These are phyloP conservation scores for Domatiomyces catenatus DNA, from an alignment of 2,329 filamentous ascomycete species.

Conservation along the genomic window DNA sequence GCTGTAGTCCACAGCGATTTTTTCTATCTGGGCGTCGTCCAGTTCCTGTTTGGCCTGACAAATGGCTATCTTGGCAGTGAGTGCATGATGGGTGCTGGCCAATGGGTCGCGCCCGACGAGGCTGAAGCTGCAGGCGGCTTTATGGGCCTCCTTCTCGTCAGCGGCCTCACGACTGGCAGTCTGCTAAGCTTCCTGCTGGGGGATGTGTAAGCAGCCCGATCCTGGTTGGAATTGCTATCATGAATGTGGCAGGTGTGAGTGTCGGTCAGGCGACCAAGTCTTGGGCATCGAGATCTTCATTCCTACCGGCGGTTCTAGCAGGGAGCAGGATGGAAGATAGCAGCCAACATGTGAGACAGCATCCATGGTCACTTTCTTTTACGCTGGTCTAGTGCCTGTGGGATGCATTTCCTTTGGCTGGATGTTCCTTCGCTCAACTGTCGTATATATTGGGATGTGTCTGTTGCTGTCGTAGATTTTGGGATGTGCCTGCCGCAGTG, in stretches of 20 bases:
- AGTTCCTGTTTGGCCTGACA: constrained; percentile 65
- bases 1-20: constrained; percentile 62
- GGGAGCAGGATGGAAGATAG: neutral
- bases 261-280: too few species aligned
- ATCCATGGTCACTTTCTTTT: neutral
- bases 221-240: too few species aligned
- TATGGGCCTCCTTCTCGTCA: constrained; percentile 82
- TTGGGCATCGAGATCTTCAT: neutral
- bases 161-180: constrained; percentile 70
- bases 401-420: neutral
- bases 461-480: too few species aligned
- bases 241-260: too few species aligned
- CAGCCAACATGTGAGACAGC: neutral
- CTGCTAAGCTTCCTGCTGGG: constrained; percentile 68
- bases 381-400: neutral
- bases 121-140: constrained; percentile 81
- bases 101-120: constrained; percentile 70
- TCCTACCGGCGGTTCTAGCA: neutral
- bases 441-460: too few species aligned
- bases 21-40: constrained; percentile 75
- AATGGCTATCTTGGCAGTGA: constrained; percentile 78
- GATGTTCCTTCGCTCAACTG: neutral
- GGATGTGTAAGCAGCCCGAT: constrained; percentile 7
- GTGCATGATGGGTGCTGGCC: constrained; percentile 79
- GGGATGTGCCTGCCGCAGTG: too few species aligned